Evolutionary conservation across 768 basidiomycete species (phyloP).

Genomic region (Trametes elegans): DNA sequence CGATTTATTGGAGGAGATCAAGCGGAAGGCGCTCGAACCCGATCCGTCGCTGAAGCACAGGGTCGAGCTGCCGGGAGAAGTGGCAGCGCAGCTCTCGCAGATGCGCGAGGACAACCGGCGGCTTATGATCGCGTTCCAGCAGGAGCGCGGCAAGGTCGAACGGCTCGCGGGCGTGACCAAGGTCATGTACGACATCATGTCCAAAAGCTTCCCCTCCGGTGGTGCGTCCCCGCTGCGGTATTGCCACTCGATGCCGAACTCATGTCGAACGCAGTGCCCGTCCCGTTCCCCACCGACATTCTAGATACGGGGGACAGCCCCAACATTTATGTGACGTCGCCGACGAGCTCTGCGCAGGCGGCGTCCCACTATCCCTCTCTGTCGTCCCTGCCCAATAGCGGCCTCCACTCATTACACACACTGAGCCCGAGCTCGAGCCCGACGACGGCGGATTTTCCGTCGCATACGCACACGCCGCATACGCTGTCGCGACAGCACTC

Average conservation of each 20-base stretch:
- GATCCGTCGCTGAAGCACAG: slow-evolving; percentile 70
- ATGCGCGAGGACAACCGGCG: slow-evolving; percentile 73
- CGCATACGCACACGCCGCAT: slow-evolving; percentile 38
- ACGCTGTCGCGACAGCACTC: slow-evolving; percentile 58
- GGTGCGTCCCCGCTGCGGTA: slow-evolving; percentile 36
- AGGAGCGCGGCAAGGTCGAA: slow-evolving; percentile 61
- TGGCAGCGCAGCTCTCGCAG: slow-evolving; percentile 58
- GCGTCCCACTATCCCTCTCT: slow-evolving; percentile 37
- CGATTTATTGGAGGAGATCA: slow-evolving; percentile 82
- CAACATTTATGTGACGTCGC: slow-evolving; percentile 73
- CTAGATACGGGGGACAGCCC: slow-evolving; percentile 52
- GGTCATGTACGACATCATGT: slow-evolving; percentile 60
- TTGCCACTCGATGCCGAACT: slow-evolving; percentile 8
- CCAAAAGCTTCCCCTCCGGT: slow-evolving; percentile 52
- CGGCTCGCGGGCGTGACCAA: slow-evolving; percentile 58
- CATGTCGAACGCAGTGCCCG: slow-evolving; percentile 26
- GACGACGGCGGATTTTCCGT: slow-evolving; percentile 47
- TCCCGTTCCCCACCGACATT: slow-evolving; percentile 46
- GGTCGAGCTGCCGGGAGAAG: slow-evolving; percentile 81
- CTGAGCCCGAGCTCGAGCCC: slow-evolving; percentile 53
- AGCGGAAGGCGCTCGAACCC: slow-evolving; percentile 80
- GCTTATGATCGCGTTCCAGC: slow-evolving; percentile 49
- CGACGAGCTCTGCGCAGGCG: slow-evolving; percentile 43
- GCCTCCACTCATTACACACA: slow-evolving; percentile 45
- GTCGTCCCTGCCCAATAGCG: slow-evolving; percentile 38